Conservation (phyloP, 2,329 filamentous ascomycete genomes). For the Sporothrix dimorphospora region DNA sequence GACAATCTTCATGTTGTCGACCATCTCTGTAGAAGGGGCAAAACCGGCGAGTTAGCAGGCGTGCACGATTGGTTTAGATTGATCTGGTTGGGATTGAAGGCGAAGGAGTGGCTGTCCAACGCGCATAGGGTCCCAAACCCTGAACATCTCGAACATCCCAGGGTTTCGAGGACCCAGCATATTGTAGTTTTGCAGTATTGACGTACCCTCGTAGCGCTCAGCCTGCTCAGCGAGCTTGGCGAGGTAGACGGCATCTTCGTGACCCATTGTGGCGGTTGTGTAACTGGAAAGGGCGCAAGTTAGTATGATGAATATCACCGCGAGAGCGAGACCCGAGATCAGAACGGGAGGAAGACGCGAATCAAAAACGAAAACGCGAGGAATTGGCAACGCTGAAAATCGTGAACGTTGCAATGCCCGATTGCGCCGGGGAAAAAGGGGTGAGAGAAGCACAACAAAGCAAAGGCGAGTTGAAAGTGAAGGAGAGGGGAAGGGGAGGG, state of each 20-base stretch:
- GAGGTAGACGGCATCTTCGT: constrained; percentile 99
- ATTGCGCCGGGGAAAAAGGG: neutral
- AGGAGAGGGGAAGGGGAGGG: neutral
- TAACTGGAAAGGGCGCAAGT: constrained; percentile 31
- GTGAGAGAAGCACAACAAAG: neutral
- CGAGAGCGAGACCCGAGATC: neutral
- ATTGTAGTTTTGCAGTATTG: neutral
- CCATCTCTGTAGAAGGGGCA: constrained; percentile 73
- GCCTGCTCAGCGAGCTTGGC: constrained; percentile 99
- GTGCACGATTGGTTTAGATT: neutral
- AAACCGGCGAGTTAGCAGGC: constrained; percentile 28
- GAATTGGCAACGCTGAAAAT: neutral
- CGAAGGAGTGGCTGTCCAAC: neutral
- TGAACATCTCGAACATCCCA: neutral
- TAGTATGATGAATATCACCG: neutral
- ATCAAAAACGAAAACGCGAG: neutral
- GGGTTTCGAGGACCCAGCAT: neutral
- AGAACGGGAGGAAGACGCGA: neutral
- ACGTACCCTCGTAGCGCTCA: constrained; percentile 98
- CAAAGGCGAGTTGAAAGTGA: neutral
- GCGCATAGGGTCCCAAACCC: neutral
- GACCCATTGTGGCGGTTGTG: constrained; percentile 77
- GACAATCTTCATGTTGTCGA: constrained; percentile 99
- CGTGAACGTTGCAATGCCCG: neutral
- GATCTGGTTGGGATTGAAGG: neutral